These are phyloP conservation scores for Zymoseptoria passerinii DNA, from an alignment of 2,329 filamentous ascomycete genomes.

Conservation along the genomic window DNA sequence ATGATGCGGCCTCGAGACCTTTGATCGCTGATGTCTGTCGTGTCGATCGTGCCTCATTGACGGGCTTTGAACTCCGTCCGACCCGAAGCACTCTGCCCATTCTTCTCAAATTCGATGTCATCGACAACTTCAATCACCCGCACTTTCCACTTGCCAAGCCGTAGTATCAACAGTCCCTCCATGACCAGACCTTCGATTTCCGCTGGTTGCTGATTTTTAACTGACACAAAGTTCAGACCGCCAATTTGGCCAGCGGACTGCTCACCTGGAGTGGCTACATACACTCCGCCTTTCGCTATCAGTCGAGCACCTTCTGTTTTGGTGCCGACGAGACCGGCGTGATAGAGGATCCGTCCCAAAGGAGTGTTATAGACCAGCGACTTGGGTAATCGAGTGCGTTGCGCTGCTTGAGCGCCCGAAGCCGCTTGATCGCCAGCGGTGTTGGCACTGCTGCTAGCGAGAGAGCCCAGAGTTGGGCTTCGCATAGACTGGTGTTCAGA, in stretches of 20 bases:
- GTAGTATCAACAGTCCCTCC: constrained; percentile 46
- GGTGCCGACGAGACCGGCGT: constrained; percentile 25
- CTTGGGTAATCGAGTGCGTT: constrained; percentile 21
- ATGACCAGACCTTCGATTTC: constrained; percentile 54
- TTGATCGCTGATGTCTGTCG: too few relatives aligned
- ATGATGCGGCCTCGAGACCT: too few relatives aligned
- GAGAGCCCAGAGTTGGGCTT: constrained; percentile 17
- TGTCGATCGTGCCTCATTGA: neutral
- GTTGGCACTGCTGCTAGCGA: constrained; percentile 3
- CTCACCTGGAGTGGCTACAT: constrained; percentile 20
- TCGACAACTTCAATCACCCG: constrained; percentile 48
- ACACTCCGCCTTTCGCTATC: constrained; percentile 27
- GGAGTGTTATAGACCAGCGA: constrained; percentile 22
- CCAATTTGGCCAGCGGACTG: constrained; percentile 32
- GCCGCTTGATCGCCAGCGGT: neutral
- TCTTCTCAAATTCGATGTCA: constrained; percentile 44
- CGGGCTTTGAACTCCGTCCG: constrained; percentile 35
- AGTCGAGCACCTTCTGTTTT: constrained; percentile 26
- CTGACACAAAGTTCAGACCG: constrained; percentile 52
- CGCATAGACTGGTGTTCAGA: constrained; percentile 44
- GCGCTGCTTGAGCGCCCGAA: constrained; percentile 13
- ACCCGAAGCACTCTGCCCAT: constrained; percentile 42
- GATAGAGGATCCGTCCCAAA: constrained; percentile 25
- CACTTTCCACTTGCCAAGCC: constrained; percentile 53
- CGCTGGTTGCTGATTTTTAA: constrained; percentile 53